Evolutionary conservation across 2,329 filamentous ascomycete genomes (phyloP).

Genomic region (Stemphylium beticola): DNA sequence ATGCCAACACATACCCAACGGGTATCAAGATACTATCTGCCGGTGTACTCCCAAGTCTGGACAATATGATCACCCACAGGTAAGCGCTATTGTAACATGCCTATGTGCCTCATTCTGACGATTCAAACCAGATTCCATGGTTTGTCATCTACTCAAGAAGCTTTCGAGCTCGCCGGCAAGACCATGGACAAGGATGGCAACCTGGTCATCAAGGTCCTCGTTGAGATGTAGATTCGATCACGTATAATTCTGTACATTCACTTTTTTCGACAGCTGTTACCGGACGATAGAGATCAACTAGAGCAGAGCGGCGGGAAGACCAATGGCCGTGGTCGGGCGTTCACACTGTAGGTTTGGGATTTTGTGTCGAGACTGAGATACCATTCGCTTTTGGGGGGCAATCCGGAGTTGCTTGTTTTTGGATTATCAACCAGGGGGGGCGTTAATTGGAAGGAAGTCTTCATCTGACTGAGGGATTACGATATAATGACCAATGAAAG

Average conservation of each 20-base stretch:
- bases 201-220: conserved; percentile 60
- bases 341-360: conserved; percentile 6
- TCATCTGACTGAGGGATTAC: not conserved
- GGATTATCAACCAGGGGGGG: not conserved
- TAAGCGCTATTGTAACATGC: not conserved
- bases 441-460: not conserved
- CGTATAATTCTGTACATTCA: conserved; percentile 9
- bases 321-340: conserved; percentile 16
- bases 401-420: conserved; percentile 9
- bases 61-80: conserved; percentile 61
- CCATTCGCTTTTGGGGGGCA: conserved; percentile 15
- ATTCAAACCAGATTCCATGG: conserved; percentile 43
- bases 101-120: not conserved
- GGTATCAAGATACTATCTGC: conserved; percentile 60
- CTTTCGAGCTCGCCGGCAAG: conserved; percentile 59
- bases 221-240: conserved; percentile 32
- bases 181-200: conserved; percentile 59
- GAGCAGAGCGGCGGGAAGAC: conserved; percentile 2
- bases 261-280: conserved; percentile 5
- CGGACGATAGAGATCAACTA: conserved; percentile 17
- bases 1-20: conserved; percentile 61
- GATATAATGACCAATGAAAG: not conserved
- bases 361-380: conserved; percentile 20
- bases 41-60: conserved; percentile 57
- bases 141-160: conserved; percentile 57